These are phyloP conservation scores for Raffaelea deltoideospora DNA, from an alignment of 2,329 filamentous ascomycete genomes.

Conservation along the genomic window DNA sequence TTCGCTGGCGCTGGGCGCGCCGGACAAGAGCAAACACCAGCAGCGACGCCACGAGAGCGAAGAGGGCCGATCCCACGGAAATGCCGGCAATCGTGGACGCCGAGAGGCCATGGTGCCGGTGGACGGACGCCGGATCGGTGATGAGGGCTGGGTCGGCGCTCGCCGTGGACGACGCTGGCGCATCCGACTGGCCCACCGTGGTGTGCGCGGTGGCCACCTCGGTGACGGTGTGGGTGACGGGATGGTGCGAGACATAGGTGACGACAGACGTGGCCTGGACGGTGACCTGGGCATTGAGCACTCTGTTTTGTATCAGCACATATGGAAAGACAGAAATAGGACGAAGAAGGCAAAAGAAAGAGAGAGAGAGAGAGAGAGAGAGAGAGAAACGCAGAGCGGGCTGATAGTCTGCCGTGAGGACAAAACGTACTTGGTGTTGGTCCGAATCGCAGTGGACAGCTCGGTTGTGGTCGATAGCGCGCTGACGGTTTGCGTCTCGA, in stretches of 20 bases:
- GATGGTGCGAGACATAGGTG: slow-evolving; percentile 4
- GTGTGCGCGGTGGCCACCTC: slow-evolving; percentile 2
- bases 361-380: not conserved
- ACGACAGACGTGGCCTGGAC: slow-evolving; percentile 9
- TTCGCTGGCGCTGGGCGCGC: slow-evolving; percentile 3
- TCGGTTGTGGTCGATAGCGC: not conserved
- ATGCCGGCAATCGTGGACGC: slow-evolving; percentile 10
- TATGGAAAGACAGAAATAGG: not conserved
- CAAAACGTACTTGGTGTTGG: slow-evolving; percentile 7
- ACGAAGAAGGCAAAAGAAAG: not conserved
- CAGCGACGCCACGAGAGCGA: slow-evolving; percentile 1
- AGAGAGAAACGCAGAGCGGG: not conserved
- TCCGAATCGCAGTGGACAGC: slow-evolving; percentile 3
- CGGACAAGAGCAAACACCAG: slow-evolving; percentile 1
- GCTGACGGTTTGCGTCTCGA: not conserved
- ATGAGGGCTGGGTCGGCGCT: slow-evolving; percentile 1
- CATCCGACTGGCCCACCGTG: not conserved
- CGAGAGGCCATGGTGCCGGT: slow-evolving; percentile 1
- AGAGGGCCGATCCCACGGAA: slow-evolving; percentile 7
- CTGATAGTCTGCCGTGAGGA: too few relatives aligned
- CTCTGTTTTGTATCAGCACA: slow-evolving; percentile 1
- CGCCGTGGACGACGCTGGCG: not conserved
- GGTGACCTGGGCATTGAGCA: slow-evolving; percentile 9
- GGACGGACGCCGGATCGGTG: not conserved
- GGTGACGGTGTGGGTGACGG: slow-evolving; percentile 9